phyloP scores from a whole-genome alignment of 495 filamentous ascomycete species.

The Tuber indicum region DNA sequence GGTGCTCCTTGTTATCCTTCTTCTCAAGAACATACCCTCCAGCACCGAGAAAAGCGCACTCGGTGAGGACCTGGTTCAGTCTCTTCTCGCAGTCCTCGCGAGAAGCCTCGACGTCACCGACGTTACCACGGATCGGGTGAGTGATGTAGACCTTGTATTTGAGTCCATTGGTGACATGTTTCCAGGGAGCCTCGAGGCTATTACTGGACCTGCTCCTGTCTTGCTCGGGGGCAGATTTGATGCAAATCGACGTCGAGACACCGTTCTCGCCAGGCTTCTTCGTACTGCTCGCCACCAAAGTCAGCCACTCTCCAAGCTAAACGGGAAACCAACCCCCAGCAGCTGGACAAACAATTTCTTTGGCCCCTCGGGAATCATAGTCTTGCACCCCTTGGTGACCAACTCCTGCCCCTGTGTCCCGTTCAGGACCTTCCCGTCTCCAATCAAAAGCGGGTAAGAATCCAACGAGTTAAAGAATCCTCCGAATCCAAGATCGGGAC shows the following conservation, averaged over 20 bases:
- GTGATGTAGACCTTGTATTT: background rate
- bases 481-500: too few species aligned
- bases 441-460: too few species aligned
- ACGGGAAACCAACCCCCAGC: background rate
- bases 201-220: background rate
- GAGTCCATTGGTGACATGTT: background rate
- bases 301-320: background rate
- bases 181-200: background rate
- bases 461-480: too few species aligned
- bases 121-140: background rate
- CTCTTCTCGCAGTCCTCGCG: background rate
- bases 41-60: background rate
- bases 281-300: background rate
- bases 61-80: background rate
- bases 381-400: background rate
- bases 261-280: background rate
- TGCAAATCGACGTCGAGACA: background rate
- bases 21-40: background rate
- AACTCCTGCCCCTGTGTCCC: background rate
- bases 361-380: background rate
- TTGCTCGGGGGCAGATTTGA: background rate
- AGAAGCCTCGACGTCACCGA: background rate
- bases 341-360: background rate
- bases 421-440: too few species aligned
- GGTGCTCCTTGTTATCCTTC: background rate